These are phyloP conservation scores for Calonectria pauciramosa DNA, from an alignment of 2,329 filamentous ascomycete genomes.

Conservation along the genomic window DNA sequence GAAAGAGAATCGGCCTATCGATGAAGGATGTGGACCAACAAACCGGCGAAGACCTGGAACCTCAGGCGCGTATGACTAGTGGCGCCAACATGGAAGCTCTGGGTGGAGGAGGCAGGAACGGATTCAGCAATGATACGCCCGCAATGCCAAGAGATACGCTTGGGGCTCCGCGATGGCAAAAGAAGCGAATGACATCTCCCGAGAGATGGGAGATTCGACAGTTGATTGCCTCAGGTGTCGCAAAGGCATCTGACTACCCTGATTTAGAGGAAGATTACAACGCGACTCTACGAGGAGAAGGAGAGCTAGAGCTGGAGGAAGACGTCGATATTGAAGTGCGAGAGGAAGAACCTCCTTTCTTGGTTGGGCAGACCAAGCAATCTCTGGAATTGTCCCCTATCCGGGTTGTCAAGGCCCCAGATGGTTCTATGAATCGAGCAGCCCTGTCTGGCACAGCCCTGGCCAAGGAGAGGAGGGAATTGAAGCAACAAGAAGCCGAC, in stretches of 20 bases:
- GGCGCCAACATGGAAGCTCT: constrained; percentile 91
- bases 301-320: constrained; percentile 91
- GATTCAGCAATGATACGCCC: constrained; percentile 62
- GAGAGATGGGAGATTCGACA: constrained; percentile 98
- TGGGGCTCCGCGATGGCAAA: constrained; percentile 68
- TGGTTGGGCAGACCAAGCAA: constrained; percentile 96
- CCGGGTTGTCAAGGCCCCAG: constrained; percentile 95
- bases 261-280: constrained; percentile 96
- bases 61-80: constrained; percentile 83
- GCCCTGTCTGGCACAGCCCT: constrained; percentile 93
- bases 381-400: constrained; percentile 96
- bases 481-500: constrained; percentile 89
- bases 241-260: constrained; percentile 93
- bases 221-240: constrained; percentile 93
- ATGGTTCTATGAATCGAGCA: constrained; percentile 96
- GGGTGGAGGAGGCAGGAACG: constrained; percentile 73
- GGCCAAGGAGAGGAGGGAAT: constrained; percentile 89
- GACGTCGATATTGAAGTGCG: constrained; percentile 97
- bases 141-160: constrained; percentile 55
- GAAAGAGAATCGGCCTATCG: constrained; percentile 84
- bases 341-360: constrained; percentile 96
- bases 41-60: constrained; percentile 85
- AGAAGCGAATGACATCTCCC: constrained; percentile 95
- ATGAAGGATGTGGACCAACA: constrained; percentile 98
- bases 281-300: constrained; percentile 86